Base-by-base conservation (phyloP, 139 green algal genomes). In the Picocystis salinarum region DNA sequence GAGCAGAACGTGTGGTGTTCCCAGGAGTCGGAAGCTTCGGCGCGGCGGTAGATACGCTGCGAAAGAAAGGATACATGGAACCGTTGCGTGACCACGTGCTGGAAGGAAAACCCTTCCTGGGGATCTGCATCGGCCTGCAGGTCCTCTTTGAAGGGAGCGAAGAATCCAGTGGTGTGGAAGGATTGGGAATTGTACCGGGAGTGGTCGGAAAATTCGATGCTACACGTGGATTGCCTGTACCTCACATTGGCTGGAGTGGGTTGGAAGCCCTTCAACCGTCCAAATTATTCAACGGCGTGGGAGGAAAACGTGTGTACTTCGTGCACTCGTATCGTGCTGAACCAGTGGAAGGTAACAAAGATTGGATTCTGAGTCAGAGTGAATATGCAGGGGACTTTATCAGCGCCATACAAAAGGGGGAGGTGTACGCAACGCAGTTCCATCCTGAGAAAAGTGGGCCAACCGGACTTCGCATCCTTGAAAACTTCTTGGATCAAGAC, bases 211-310 rank as follows among this genome's bases (percentile, higher is more conserved):
- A 70, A 31, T 95, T 95, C 61, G 73, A 84, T 46, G 48, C 50
- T 1, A 46, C 39, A 4, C 47, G 56, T 12, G 82, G 79, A 6
- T 58, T 92, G 36, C 78, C 80, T 0, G 85, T 98, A 47, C 87
- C 88, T 12, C 87, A 95, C 69, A 96, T 96, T 27, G 88, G 88
- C 6, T 98, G 88, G 88, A 98, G 96, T 60, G 70, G 67, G 17
- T 53, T 91, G 4, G 44, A 72, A 1, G 58, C 69, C 34, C 9
- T 23, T 22, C 15, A 53, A 13, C 49, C 61, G 17, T 63, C 53
- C 5, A 33, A 24, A 4, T 55, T 90, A 57, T 62, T 93, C 12
- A 46, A 37, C 30, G 33, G 39, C 1, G 64, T 84, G 9, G 72
- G 61, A 13, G 67, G 74, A 23, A 52, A 74, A 30, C 67, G 90